A percentile compares a stretch with the other conserved stretches of the same genome.
Conservation (phyloP, 2,329 filamentous ascomycete genomes). For the Trichoderma citrinoviride region DNA sequence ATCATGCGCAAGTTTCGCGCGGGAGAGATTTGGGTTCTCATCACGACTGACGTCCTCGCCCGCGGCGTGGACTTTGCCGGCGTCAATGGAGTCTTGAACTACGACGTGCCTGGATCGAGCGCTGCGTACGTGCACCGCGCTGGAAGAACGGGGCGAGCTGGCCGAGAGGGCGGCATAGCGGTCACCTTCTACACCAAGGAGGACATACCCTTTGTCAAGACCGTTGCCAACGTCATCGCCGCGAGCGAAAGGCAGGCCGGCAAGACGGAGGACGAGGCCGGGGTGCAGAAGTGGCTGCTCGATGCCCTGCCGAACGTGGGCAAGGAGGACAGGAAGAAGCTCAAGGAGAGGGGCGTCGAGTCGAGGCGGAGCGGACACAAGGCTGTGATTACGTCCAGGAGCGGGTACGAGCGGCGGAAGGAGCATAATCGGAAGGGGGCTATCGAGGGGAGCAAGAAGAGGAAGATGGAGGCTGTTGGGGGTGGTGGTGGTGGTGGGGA, state of each 20-base stretch:
- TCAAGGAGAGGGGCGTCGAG: slow-evolving; percentile 81
- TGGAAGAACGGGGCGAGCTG: slow-evolving; percentile 85
- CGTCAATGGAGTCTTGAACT: slow-evolving; percentile 95
- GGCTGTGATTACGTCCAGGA: slow-evolving; percentile 78
- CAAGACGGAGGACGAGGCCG: slow-evolving; percentile 51
- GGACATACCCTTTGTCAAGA: slow-evolving; percentile 84
- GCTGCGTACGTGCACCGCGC: slow-evolving; percentile 92
- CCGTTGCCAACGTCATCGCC: slow-evolving; percentile 88
- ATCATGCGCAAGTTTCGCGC: slow-evolving; percentile 89
- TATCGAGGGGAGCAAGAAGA: slow-evolving; percentile 59
- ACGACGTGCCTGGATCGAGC: slow-evolving; percentile 89
- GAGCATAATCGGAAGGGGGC: slow-evolving; percentile 66
- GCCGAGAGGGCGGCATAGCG: slow-evolving; percentile 80
- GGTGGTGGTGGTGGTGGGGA: slow-evolving; percentile 23
- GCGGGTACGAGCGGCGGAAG: slow-evolving; percentile 67
- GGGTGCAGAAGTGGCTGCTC: slow-evolving; percentile 80
- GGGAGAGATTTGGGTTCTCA: slow-evolving; percentile 93
- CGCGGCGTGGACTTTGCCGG: slow-evolving; percentile 93
- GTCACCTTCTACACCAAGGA: slow-evolving; percentile 96
- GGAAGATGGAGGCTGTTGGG: slow-evolving; percentile 41
- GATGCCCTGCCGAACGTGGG: slow-evolving; percentile 79
- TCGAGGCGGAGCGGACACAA: slow-evolving; percentile 51
- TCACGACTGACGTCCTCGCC: slow-evolving; percentile 90
- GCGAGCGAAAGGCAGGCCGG: slow-evolving; percentile 72
- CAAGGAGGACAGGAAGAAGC: slow-evolving; percentile 78